Base-by-base conservation (phyloP, 257 asterid genomes). In the Haberlea rhodopensis region DNA sequence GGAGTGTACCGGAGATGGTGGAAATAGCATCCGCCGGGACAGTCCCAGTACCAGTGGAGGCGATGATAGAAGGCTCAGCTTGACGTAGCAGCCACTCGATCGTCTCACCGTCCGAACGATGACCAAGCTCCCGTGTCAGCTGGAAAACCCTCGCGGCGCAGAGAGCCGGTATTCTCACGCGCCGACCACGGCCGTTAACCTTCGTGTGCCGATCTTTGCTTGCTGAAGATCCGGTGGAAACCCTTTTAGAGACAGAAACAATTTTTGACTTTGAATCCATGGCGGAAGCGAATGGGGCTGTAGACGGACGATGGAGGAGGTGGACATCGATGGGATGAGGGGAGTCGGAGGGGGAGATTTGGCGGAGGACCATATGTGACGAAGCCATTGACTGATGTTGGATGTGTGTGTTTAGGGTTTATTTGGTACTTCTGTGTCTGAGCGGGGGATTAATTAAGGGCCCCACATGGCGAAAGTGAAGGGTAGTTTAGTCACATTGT, bases 101-200 rank as follows among this genome's bases (percentile, higher is more conserved):
- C 43, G 98, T 91, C 77, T 88, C 88, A 0, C 98, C 98, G 34
- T 91, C 95, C 13, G 91, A 78, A 8, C 86, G 85, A 69, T 76
- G 91, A 6, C 94, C 94, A 2, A 91, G 78, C 62, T 91, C 96
- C 57, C 78, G 66, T 9, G 98, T 91, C 2, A 91, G 88, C 76
- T 88, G 97, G 71, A 88, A 91, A 0, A 88, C 75, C 0, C 96
- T 85, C 62, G 96, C 94, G 46, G 97, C 97, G 57, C 85, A 79
- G 22, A 82, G 73, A 1, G 87, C 80, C 23, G 97, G 96, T 81
- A 91, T 67, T 63, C 97, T 77, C 11, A 91, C 87, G n/a, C 97
- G 86, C 65, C 96, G 85, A 27, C 92, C 90, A 31, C 96, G 81
- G 4, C 97, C 97, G 75, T 91, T 84, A 15, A 91, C 95, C 80